Evolutionary conservation across 2,329 filamentous ascomycete genomes (phyloP).

Genomic region (Eutypa lata): DNA sequence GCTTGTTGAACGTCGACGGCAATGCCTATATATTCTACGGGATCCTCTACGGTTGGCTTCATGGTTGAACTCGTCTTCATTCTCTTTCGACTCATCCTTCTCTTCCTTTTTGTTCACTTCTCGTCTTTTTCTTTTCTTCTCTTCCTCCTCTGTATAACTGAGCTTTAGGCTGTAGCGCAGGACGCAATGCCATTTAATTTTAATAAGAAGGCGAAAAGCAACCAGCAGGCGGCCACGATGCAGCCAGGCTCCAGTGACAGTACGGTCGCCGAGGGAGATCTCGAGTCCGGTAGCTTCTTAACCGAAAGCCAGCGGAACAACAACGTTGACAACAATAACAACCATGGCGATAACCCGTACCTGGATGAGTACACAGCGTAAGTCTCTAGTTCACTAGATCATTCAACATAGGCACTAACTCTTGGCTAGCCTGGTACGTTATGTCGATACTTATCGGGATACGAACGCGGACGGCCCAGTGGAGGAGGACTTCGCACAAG

Average conservation of each 20-base stretch:
- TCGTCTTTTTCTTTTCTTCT: conserved; percentile 12
- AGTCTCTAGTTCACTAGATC: conserved; percentile 8
- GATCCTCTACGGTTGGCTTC: not conserved
- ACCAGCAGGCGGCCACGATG: conserved; percentile 17
- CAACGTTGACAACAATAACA: conserved; percentile 23
- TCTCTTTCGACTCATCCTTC: conserved; percentile 11
- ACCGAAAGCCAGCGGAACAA: conserved; percentile 24
- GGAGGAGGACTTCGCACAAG: conserved; percentile 25
- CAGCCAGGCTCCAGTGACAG: conserved; percentile 19
- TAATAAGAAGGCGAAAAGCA: conserved; percentile 28
- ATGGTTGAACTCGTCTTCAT: conserved; percentile 1
- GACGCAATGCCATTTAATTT: conserved; percentile 29
- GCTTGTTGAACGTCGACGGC: too few relatives aligned
- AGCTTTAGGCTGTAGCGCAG: conserved; percentile 21
- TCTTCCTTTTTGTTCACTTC: conserved; percentile 11
- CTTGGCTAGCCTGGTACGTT: conserved; percentile 24
- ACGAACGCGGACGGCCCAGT: conserved; percentile 23
- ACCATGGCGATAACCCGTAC: conserved; percentile 28
- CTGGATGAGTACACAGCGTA: conserved; percentile 32
- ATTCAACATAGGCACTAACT: not conserved
- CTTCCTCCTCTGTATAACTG: conserved; percentile 21
- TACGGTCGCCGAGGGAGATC: conserved; percentile 21
- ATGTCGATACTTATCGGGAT: conserved; percentile 37
- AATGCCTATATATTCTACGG: conserved; percentile 1
- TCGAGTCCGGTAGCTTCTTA: conserved; percentile 29